phyloP scores from a whole-genome alignment of 2,329 filamentous ascomycete species.

The Pleoardoris graminearum region DNA sequence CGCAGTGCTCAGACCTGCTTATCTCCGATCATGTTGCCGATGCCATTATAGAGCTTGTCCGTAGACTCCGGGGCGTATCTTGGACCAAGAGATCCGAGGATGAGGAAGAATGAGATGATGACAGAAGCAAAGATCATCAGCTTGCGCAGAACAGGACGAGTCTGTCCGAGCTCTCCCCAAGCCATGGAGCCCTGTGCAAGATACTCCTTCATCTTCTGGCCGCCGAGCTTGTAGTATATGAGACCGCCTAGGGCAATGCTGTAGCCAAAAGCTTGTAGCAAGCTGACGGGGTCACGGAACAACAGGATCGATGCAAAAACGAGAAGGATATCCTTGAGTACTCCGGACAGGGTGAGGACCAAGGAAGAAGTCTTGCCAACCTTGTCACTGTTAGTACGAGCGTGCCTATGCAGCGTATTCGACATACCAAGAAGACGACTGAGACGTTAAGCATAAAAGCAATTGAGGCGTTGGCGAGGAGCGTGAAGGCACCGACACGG shows the following conservation, averaged over 20 bases:
- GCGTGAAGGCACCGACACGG: constrained; percentile 71
- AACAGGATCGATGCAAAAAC: constrained; percentile 79
- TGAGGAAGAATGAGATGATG: constrained; percentile 67
- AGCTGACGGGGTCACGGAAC: constrained; percentile 75
- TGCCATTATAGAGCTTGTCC: constrained; percentile 38
- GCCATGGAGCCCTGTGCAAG: constrained; percentile 70
- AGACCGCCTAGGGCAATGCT: constrained; percentile 77
- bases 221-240: constrained; percentile 84
- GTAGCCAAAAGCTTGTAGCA: constrained; percentile 82
- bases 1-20: constrained; percentile 21
- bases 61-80: constrained; percentile 43
- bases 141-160: constrained; percentile 77
- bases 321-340: constrained; percentile 85
- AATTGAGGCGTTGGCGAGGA: constrained; percentile 75
- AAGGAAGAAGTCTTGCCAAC: constrained; percentile 88
- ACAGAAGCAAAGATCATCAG: constrained; percentile 68
- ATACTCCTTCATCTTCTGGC: constrained; percentile 82
- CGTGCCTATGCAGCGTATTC: neutral
- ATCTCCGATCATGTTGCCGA: constrained; percentile 42
- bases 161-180: constrained; percentile 84
- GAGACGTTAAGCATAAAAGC: constrained; percentile 84
- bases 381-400: constrained; percentile 49
- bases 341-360: constrained; percentile 82
- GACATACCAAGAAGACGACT: constrained; percentile 79
- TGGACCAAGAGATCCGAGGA: constrained; percentile 60